phyloP scores from a whole-genome alignment of 257 asterid species.

The Solanum chiquidenum region DNA sequence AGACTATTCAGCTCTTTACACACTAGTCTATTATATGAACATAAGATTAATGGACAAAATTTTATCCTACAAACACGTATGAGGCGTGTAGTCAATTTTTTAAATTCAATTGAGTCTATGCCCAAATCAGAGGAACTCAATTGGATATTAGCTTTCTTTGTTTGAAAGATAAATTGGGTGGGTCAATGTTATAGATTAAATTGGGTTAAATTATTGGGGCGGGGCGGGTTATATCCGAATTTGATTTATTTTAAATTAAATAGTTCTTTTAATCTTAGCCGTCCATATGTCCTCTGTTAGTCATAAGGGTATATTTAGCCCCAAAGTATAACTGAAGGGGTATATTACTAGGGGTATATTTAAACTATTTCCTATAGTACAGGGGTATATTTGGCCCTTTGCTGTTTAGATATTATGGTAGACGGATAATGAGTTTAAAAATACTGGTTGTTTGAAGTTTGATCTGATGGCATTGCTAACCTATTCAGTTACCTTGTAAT shows the following conservation, averaged over 20 bases:
- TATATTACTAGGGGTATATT: no score
- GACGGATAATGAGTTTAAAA: background rate
- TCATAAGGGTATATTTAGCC: background rate
- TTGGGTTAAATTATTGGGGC: background rate
- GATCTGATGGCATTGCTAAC: background rate
- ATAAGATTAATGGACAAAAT: background rate
- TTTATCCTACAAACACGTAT: background rate
- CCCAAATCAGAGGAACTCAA: background rate
- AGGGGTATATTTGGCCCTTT: background rate
- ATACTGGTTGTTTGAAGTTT: background rate
- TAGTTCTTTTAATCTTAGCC: background rate
- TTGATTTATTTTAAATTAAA: background rate
- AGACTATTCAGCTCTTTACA: background rate
- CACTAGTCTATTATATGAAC: background rate
- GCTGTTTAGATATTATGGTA: background rate
- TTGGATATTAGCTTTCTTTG: background rate
- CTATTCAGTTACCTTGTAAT: background rate
- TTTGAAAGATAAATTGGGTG: background rate
- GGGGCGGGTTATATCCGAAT: background rate
- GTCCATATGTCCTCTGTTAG: background rate
- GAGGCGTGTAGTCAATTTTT: background rate
- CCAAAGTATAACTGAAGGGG: background rate
- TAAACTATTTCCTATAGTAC: background rate
- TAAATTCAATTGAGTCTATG: background rate
- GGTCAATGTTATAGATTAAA: no score